These are phyloP conservation scores for Kockiozyma suomiensis DNA, from an alignment of 805 yeast genomes.

Conservation along the genomic window DNA sequence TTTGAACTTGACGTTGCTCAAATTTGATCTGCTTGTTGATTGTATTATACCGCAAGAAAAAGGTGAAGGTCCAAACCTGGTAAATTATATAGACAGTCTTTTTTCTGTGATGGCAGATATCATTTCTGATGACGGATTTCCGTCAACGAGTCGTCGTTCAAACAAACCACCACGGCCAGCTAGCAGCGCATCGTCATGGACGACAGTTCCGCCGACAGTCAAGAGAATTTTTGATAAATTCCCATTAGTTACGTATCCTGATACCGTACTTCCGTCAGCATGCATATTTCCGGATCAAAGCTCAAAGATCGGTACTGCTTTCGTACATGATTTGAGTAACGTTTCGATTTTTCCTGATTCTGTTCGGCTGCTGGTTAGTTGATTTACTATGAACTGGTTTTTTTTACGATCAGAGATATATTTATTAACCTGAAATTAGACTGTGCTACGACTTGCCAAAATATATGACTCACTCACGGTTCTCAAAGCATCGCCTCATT, in stretches of 20 bases:
- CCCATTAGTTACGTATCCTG: constrained; percentile 17
- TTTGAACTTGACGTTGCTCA: no score
- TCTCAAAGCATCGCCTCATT: constrained; percentile 17
- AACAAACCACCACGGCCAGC: background rate
- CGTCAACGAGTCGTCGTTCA: background rate
- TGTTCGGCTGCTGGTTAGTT: constrained; percentile 16
- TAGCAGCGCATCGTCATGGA: constrained; percentile 8
- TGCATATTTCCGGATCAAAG: background rate
- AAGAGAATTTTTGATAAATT: constrained; percentile 25
- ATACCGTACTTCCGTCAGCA: background rate
- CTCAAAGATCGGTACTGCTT: constrained; percentile 11
- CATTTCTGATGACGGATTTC: constrained; percentile 2
- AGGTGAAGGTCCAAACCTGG: no score
- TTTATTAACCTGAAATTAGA: background rate
- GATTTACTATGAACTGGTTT: background rate
- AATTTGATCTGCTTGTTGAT: no score
- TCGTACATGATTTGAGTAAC: constrained; percentile 15
- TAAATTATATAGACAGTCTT: background rate
- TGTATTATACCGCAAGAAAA: no score
- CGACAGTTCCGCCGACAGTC: constrained; percentile 21
- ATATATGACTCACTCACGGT: constrained; percentile 3
- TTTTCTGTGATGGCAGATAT: constrained; percentile 5
- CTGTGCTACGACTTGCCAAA: constrained; percentile 6
- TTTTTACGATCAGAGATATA: background rate
- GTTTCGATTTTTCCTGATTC: constrained; percentile 22